Evolutionary conservation across 208 protist genomes (phyloP), one percentile per base, ranked within the genome.

Genomic region (Acanthamoeba divionensis): DNA sequence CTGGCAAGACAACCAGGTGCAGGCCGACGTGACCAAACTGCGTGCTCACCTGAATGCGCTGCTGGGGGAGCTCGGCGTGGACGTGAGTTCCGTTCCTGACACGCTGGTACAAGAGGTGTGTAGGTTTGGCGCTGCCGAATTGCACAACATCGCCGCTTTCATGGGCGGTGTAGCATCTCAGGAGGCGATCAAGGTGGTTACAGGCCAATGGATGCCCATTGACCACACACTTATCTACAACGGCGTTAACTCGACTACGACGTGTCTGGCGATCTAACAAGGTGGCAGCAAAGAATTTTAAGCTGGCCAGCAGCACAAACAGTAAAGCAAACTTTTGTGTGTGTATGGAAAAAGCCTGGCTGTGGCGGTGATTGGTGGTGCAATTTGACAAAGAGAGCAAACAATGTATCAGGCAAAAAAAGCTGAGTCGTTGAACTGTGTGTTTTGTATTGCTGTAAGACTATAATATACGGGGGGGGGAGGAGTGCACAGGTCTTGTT

Each of bases 121-220:
- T 54, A 95, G 97, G 29, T 95, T 87, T 69, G 96, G 95, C 12
- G 91, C 31, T 0, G 92, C 73, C 26, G 97, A 99, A 88, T 83
- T 99, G 12, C 96, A 98, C 65, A 96, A 93, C 9, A 93, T 98
- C 10, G 94, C 97, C 1, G 95, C 97, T 9, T 93, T 98, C 8
- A 91, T 98, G 15, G 98, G 98, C 21, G 97, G 98, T 33, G 77
- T 98, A 7, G 96, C 95, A 0, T 95, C 97, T 26, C 98, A 99
- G 93, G 98, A 99, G 93, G 89, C 95, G 21, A 96, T 99, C 86
- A 99, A 99, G 94, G 73, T 99, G 3, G 55, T 99, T 24, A 98
- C 98, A 54, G 92, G 92, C 31, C 97, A 98, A 57, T 96, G 96
- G 26, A 91, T 98, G 5, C 97, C 98, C 18, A 91, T 96, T 29